Evolutionary conservation across 345 rosid species (phyloP).

Genomic region (Populus alba): DNA sequence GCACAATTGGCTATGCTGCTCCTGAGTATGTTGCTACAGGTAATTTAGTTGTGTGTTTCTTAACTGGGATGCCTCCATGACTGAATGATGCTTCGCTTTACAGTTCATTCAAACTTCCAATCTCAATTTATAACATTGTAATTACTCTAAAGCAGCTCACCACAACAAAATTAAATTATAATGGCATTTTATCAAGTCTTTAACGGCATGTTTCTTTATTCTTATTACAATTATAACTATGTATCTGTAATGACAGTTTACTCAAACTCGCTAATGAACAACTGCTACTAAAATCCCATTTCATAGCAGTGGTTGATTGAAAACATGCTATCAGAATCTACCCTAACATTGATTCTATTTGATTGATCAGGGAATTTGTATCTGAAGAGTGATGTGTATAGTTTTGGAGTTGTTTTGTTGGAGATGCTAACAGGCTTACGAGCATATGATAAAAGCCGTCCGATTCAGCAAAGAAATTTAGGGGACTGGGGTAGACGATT

Average conservation of each 20-base stretch:
- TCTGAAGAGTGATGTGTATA: slow-evolving; percentile 13
- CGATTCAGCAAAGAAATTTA: neutral
- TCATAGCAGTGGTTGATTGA: too few species aligned
- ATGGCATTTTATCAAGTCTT: too few species aligned
- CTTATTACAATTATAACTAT: too few species aligned
- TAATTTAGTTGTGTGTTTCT: neutral
- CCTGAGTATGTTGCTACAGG: neutral
- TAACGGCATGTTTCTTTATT: too few species aligned
- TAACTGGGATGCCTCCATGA: neutral
- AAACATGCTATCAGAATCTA: neutral
- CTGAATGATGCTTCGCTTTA: too few species aligned
- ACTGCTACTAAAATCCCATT: too few species aligned
- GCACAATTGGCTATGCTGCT: neutral
- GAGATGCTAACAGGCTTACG: slow-evolving; percentile 21
- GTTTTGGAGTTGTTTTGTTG: slow-evolving; percentile 17
- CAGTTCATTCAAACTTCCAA: too few species aligned
- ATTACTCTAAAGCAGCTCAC: too few species aligned
- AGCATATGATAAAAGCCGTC: slow-evolving; percentile 4
- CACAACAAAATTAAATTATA: too few species aligned
- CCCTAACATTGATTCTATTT: neutral
- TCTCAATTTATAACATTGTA: too few species aligned
- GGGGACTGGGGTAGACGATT: slow-evolving; percentile 3
- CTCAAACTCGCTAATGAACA: too few species aligned
- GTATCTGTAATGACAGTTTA: too few species aligned
- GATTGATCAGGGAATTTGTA: slow-evolving; percentile 3